A percentile compares a stretch with the other conserved stretches of the same genome.
Evolutionary conservation across 768 basidiomycete genomes (phyloP).

Genomic region (Lactifluus piperatus): DNA sequence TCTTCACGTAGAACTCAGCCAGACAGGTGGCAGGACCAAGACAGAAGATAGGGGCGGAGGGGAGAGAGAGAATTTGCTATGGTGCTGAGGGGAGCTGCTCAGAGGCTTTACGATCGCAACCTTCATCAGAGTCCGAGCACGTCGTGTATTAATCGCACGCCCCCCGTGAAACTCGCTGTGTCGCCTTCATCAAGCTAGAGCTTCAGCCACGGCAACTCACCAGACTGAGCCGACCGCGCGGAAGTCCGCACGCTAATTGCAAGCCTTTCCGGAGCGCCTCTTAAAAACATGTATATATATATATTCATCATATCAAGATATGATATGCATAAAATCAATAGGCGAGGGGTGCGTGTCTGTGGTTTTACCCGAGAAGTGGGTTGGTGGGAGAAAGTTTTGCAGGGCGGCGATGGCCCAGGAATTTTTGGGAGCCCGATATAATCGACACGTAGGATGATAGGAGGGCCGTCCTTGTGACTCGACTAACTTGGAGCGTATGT

Average conservation of each 20-base stretch:
- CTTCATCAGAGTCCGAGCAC: not conserved
- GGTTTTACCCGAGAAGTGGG: not conserved
- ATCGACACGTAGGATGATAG: not conserved
- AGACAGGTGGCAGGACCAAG: not conserved
- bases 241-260: slow-evolving; percentile 9
- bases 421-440: not conserved
- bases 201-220: not conserved
- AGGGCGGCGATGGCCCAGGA: not conserved
- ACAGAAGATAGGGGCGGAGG: not conserved
- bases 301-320: not conserved
- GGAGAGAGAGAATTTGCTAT: not conserved
- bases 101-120: not conserved
- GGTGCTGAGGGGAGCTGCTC: not conserved
- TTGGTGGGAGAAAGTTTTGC: not conserved
- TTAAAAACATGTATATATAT: not conserved
- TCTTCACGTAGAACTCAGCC: not conserved
- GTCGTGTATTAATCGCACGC: not conserved
- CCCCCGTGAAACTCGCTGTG: not conserved
- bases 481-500: not conserved
- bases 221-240: not conserved
- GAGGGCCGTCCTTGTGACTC: slow-evolving; percentile 1
- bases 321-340: no score
- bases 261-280: not conserved
- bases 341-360: slow-evolving; percentile 1
- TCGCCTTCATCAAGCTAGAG: not conserved